phyloP scores from a whole-genome alignment of 768 basidiomycete genomes.

The Tulasnella calospora region DNA sequence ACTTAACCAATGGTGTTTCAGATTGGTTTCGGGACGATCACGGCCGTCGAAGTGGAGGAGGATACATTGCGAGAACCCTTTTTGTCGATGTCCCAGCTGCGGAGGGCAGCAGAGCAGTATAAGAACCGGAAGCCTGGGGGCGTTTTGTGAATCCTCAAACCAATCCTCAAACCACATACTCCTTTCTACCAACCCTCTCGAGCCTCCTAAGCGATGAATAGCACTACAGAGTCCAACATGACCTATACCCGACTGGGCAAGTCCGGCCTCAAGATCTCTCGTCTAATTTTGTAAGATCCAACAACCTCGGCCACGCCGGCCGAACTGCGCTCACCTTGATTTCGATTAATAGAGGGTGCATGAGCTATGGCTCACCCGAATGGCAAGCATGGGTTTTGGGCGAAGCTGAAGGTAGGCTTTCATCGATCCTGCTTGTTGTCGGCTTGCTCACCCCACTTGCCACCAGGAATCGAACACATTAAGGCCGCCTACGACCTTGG shows the following conservation, averaged over 20 bases:
- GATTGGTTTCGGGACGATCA: neutral
- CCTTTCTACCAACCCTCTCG: neutral
- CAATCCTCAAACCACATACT: neutral
- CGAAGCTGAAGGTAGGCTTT: slow-evolving; percentile 44
- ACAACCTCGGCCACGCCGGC: neutral
- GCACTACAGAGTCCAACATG: slow-evolving; percentile 6
- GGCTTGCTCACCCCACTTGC: neutral
- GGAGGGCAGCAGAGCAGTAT: neutral
- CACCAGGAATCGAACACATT: slow-evolving; percentile 7
- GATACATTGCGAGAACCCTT: neutral
- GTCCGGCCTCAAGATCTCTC: slow-evolving; percentile 26
- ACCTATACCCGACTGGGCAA: slow-evolving; percentile 27
- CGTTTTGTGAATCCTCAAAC: too few relatives aligned
- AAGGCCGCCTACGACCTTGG: slow-evolving; percentile 45
- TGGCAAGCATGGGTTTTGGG: slow-evolving; percentile 54
- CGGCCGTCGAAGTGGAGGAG: neutral
- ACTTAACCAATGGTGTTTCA: neutral
- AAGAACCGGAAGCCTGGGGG: neutral
- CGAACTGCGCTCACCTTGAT: neutral
- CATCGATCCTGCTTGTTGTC: slow-evolving; percentile 29
- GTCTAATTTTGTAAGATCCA: slow-evolving; percentile 9
- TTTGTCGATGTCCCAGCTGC: neutral
- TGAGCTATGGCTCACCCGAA: slow-evolving; percentile 52
- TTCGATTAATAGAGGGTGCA: slow-evolving; percentile 48
- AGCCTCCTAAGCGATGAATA: neutral